phyloP scores from a whole-genome alignment of 116 monocot genomes.

The Trichopus zeylanicus region DNA sequence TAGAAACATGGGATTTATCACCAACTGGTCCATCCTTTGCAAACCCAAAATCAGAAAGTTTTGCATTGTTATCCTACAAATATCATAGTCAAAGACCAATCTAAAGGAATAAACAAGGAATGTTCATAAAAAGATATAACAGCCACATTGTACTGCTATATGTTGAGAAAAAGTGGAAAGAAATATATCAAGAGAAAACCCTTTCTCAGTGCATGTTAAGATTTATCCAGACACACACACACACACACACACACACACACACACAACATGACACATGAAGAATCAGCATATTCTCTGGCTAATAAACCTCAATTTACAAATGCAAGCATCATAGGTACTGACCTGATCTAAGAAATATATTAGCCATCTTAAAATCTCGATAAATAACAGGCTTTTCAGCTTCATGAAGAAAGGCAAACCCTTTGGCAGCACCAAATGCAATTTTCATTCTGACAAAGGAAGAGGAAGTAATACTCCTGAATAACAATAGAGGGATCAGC shows the following conservation, averaged over 20 bases:
- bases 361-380: constrained; percentile 86
- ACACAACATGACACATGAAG: too few species aligned
- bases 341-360: constrained; percentile 75
- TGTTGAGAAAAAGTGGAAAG: too few species aligned
- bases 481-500: constrained; percentile 12
- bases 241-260: too few species aligned
- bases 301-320: too few species aligned
- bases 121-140: too few species aligned
- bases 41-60: constrained; percentile 74
- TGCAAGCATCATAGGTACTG: too few species aligned
- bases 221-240: too few species aligned
- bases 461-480: constrained; percentile 49
- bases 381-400: constrained; percentile 71
- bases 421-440: constrained; percentile 70
- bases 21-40: constrained; percentile 78
- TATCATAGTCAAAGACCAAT: not conserved
- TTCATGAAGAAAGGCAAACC: constrained; percentile 86
- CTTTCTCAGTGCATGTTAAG: too few species aligned
- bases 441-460: constrained; percentile 80
- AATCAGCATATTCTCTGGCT: too few species aligned
- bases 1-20: constrained; percentile 64
- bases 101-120: too few species aligned
- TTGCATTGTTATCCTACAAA: constrained; percentile 53
- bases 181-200: too few species aligned
- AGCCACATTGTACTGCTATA: too few species aligned